A percentile compares a stretch with the other conserved stretches of the same genome.
phyloP scores from a whole-genome alignment of 805 yeast genomes.

The Wickerhamomyces mucosus region DNA sequence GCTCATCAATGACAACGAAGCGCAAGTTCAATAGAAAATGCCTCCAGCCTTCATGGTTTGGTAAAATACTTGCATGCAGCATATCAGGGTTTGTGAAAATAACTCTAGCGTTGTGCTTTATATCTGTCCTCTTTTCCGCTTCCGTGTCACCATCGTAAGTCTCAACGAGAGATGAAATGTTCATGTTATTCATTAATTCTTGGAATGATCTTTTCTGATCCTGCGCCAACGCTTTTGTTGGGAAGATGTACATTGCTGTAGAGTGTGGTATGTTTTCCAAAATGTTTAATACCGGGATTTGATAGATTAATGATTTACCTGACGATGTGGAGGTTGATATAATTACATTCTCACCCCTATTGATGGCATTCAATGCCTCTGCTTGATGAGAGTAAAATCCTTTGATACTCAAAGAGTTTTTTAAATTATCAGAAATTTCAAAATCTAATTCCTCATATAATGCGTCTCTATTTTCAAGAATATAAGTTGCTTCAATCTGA shows the following conservation, averaged over 20 bases:
- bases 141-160: conserved; percentile 96
- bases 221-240: conserved; percentile 96
- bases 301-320: conserved; percentile 91
- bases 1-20: conserved; percentile 72
- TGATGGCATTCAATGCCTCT: conserved; percentile 55
- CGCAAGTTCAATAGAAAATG: conserved; percentile 53
- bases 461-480: conserved; percentile 39
- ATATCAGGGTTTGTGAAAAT: conserved; percentile 95
- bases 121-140: conserved; percentile 35
- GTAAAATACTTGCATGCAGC: conserved; percentile 76
- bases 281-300: conserved; percentile 61
- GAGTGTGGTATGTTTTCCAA: conserved; percentile 30
- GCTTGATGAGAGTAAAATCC: conserved; percentile 76
- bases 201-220: conserved; percentile 84
- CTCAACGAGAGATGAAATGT: conserved; percentile 45
- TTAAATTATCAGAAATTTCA: conserved; percentile 41
- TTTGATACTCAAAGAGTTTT: conserved; percentile 39
- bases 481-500: conserved; percentile 50
- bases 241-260: conserved; percentile 83
- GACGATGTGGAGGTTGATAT: conserved; percentile 94
- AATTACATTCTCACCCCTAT: conserved; percentile 57
- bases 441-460: conserved; percentile 31
- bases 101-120: conserved; percentile 61
- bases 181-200: conserved; percentile 43
- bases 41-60: conserved; percentile 68